These are phyloP conservation scores for Fomitopsis betulina DNA, from an alignment of 1,284 basidiomycete species.

Conservation along the genomic window DNA sequence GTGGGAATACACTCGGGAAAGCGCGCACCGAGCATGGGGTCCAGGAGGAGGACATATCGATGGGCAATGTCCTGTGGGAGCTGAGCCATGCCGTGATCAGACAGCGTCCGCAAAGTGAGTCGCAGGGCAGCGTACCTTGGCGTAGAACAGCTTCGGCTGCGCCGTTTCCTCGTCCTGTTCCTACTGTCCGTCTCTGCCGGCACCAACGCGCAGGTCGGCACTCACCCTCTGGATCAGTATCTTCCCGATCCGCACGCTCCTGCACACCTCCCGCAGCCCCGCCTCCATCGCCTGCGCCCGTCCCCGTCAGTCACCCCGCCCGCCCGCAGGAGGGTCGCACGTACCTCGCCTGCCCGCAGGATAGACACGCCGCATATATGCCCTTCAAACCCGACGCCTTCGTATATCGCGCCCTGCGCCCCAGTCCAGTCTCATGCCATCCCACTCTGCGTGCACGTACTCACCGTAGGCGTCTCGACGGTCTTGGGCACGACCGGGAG, in stretches of 20 bases:
- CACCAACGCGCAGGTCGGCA: conserved; percentile 1
- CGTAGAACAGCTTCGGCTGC: conserved; percentile 86
- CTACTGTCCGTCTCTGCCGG: neutral
- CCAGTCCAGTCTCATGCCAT: neutral
- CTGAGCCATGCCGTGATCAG: conserved; percentile 32
- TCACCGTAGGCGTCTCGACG: conserved; percentile 72
- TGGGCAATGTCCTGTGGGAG: conserved; percentile 90
- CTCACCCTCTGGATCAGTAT: conserved; percentile 89
- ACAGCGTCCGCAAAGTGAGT: neutral
- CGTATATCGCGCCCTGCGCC: conserved; percentile 69
- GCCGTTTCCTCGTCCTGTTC: conserved; percentile 89
- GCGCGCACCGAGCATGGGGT: conserved; percentile 90
- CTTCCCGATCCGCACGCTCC: conserved; percentile 88
- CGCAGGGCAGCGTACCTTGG: conserved; percentile 47
- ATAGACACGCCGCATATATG: conserved; percentile 96
- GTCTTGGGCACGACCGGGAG: conserved; percentile 86
- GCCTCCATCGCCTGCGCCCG: conserved; percentile 93
- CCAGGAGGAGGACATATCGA: conserved; percentile 91
- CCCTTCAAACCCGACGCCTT: conserved; percentile 90
- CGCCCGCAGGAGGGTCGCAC: neutral
- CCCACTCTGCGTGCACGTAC: conserved; percentile 22
- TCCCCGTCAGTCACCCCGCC: conserved; percentile 20
- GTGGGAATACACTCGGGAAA: neutral
- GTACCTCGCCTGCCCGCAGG: conserved; percentile 80
- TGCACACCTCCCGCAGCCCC: conserved; percentile 90